Percentiles rank a stretch among this genome's conserved stretches.
These are phyloP conservation scores for Zymoseptoria crescenta DNA, from an alignment of 2,329 filamentous ascomycete genomes.

Conservation along the genomic window DNA sequence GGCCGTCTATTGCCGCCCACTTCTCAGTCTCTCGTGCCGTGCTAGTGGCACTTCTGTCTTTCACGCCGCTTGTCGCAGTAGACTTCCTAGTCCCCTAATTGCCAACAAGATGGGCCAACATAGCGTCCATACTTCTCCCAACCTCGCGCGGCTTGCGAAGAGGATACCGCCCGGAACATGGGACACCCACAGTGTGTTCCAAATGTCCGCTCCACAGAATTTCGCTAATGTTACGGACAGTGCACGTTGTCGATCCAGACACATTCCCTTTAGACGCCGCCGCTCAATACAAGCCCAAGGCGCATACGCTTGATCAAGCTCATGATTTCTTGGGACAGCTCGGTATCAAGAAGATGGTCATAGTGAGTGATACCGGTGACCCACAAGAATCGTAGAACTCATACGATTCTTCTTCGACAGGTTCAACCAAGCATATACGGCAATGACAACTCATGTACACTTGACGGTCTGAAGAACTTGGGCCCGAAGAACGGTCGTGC, in stretches of 20 bases:
- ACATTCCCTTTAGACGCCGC: constrained; percentile 41
- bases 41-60: not conserved
- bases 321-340: constrained; percentile 44
- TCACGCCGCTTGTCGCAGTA: not conserved
- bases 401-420: not conserved
- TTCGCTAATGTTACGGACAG: constrained; percentile 20
- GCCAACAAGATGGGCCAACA: not conserved
- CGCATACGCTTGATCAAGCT: constrained; percentile 46
- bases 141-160: constrained; percentile 12
- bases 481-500: constrained; percentile 46
- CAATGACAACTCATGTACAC: constrained; percentile 51
- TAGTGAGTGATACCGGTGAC: constrained; percentile 26
- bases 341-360: constrained; percentile 48
- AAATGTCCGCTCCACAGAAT: not conserved
- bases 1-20: not conserved
- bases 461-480: constrained; percentile 46
- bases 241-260: constrained; percentile 53
- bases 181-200: constrained; percentile 37
- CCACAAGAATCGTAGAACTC: not conserved
- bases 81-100: not conserved
- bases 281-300: constrained; percentile 46
- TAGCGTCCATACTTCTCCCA: not conserved
- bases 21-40: not conserved
- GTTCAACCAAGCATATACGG: constrained; percentile 55
- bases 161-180: constrained; percentile 43